Conservation (phyloP, 495 filamentous ascomycete genomes). For the Trichoderma reesei region DNA sequence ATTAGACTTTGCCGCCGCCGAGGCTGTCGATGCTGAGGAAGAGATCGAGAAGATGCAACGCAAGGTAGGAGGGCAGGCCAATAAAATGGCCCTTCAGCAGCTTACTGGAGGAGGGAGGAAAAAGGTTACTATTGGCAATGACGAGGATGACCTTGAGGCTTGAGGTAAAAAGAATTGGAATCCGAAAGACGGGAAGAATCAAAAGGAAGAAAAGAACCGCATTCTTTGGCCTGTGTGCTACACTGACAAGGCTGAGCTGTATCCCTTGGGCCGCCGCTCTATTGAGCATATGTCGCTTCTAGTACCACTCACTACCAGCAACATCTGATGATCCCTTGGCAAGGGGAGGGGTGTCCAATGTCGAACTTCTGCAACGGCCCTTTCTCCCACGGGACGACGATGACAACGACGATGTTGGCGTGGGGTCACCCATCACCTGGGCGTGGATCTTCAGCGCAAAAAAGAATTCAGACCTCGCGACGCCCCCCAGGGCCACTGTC, state of each 20-base stretch:
- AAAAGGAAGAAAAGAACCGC: constrained; percentile 10
- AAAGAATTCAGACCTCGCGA: background rate
- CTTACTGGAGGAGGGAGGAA: constrained; percentile 73
- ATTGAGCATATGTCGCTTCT: constrained; percentile 13
- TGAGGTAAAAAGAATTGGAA: background rate
- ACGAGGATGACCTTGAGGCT: constrained; percentile 52
- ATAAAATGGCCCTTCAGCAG: constrained; percentile 79
- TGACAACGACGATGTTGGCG: background rate
- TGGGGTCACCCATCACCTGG: background rate
- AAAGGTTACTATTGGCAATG: constrained; percentile 74
- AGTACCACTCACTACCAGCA: too few species aligned
- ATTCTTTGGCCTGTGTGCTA: constrained; percentile 5
- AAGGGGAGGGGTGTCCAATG: constrained; percentile 18
- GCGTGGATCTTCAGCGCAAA: background rate
- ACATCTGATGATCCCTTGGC: constrained; percentile 18
- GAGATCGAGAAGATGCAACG: constrained; percentile 93
- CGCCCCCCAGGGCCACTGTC: background rate
- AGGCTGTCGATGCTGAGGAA: constrained; percentile 83
- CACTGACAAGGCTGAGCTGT: constrained; percentile 8
- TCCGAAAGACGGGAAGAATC: too few species aligned
- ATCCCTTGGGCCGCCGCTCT: constrained; percentile 14
- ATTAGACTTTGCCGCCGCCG: constrained; percentile 77
- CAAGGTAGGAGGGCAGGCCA: constrained; percentile 79
- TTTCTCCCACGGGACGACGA: background rate
- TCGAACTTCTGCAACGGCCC: constrained; percentile 9